These are phyloP conservation scores for Roridomyces roridus DNA, from an alignment of 768 basidiomycete genomes.

Conservation along the genomic window DNA sequence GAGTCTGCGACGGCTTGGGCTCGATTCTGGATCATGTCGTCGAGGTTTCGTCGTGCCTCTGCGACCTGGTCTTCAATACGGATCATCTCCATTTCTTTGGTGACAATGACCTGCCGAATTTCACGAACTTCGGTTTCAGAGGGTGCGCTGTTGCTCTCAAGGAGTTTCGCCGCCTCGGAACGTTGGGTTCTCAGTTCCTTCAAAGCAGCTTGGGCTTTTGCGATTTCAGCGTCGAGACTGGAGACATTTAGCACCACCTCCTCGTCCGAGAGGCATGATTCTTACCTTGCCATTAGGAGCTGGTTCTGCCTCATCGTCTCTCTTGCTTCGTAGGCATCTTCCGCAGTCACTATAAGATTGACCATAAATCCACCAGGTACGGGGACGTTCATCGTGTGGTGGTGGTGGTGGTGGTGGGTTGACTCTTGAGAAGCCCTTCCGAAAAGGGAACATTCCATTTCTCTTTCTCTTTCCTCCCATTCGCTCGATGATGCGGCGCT, in stretches of 20 bases:
- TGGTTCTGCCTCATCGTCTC: constrained; percentile 16
- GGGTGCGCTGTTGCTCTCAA: constrained; percentile 23
- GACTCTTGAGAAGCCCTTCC: background rate
- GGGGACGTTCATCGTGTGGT: constrained; percentile 15
- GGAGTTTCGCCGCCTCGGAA: constrained; percentile 19
- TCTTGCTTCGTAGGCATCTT: constrained; percentile 8
- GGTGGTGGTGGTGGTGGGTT: background rate
- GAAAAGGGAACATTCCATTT: background rate
- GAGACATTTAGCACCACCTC: no score
- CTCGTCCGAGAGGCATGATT: no score
- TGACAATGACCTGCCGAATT: constrained; percentile 24
- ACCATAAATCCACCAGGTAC: constrained; percentile 4
- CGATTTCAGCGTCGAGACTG: constrained; percentile 29
- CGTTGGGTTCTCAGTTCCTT: constrained; percentile 22
- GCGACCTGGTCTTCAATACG: constrained; percentile 18
- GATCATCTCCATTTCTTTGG: constrained; percentile 20
- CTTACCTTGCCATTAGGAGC: constrained; percentile 20
- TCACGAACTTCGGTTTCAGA: constrained; percentile 18
- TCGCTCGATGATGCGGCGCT: no score
- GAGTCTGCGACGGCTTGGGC: constrained; percentile 1
- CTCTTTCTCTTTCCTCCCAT: background rate
- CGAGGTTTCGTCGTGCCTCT: constrained; percentile 5
- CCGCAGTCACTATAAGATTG: constrained; percentile 17
- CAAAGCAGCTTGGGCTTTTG: constrained; percentile 17
- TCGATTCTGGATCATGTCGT: constrained; percentile 5